Conservation (phyloP, 345 rosid genomes). For the Gynandropsis gynandra region DNA sequence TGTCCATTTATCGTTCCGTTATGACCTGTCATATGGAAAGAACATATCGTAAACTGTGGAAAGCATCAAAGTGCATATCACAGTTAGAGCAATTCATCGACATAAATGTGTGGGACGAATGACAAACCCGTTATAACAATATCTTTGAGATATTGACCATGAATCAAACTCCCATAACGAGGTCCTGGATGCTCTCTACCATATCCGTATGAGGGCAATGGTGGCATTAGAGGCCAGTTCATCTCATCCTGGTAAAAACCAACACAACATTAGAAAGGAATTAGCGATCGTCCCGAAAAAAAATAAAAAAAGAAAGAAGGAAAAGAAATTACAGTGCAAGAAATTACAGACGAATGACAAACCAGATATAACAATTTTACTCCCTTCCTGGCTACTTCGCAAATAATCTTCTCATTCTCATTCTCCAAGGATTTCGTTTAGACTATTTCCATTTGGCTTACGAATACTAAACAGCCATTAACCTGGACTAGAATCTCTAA, state of each 20-base stretch:
- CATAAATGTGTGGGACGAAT: slow-evolving; percentile 4
- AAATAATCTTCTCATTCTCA: no score
- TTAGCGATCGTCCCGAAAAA: neutral
- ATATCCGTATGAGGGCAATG: slow-evolving; percentile 61
- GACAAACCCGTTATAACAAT: slow-evolving; percentile 53
- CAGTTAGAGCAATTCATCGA: neutral
- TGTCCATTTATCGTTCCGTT: slow-evolving; percentile 96
- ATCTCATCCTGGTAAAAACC: slow-evolving; percentile 41
- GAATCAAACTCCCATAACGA: slow-evolving; percentile 68
- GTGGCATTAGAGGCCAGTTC: slow-evolving; percentile 59
- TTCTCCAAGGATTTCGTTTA: no score
- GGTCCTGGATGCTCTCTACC: slow-evolving; percentile 67
- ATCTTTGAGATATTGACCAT: slow-evolving; percentile 64
- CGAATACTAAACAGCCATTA: no score
- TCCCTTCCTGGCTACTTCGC: no score
- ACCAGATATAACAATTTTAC: no score
- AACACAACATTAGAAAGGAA: neutral
- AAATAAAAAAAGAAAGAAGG: no score
- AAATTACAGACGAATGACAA: no score
- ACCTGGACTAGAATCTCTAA: no score
- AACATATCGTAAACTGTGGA: no score
- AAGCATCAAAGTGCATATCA: no score
- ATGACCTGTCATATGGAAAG: slow-evolving; percentile 44
- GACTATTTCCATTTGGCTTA: no score
- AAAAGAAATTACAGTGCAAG: no score